Conservation (phyloP, 2,329 filamentous ascomycete genomes). For the Trichothecium sympodiale region DNA sequence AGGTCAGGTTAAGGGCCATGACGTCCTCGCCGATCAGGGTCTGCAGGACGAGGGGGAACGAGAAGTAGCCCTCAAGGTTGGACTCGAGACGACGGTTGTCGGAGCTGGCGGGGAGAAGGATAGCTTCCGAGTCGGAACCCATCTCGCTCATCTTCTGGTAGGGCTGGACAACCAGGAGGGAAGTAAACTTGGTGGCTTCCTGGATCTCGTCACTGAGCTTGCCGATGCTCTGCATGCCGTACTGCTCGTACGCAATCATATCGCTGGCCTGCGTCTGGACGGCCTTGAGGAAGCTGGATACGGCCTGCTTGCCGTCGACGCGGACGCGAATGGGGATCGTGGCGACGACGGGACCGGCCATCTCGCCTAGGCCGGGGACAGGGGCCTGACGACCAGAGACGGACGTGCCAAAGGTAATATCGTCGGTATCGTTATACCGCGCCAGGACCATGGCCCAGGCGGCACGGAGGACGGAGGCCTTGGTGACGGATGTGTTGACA, state of each 20-base stretch:
- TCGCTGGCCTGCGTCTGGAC: slow-evolving; percentile 8
- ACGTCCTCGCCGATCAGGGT: slow-evolving; percentile 1
- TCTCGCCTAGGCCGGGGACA: slow-evolving; percentile 11
- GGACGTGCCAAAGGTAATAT: slow-evolving; percentile 10
- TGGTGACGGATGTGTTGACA: slow-evolving; percentile 4
- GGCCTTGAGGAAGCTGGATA: slow-evolving; percentile 6
- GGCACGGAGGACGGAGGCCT: slow-evolving; percentile 9
- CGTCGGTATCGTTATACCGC: slow-evolving; percentile 8
- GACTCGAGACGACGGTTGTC: too few relatives aligned
- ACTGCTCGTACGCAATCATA: slow-evolving; percentile 6
- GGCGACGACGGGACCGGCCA: slow-evolving; percentile 11
- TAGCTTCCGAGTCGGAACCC: not conserved
- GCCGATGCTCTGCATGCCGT: slow-evolving; percentile 7
- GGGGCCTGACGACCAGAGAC: slow-evolving; percentile 11
- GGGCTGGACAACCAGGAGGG: slow-evolving; percentile 9
- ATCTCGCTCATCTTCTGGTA: slow-evolving; percentile 4
- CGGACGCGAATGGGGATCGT: slow-evolving; percentile 8
- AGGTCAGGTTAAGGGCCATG: slow-evolving; percentile 1
- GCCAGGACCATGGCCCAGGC: slow-evolving; percentile 11
- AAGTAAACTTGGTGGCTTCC: slow-evolving; percentile 6
- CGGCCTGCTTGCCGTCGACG: slow-evolving; percentile 2
- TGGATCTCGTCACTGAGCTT: slow-evolving; percentile 3
- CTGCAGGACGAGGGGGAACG: slow-evolving; percentile 5
- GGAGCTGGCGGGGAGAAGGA: not conserved
- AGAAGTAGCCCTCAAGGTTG: slow-evolving; percentile 4